Conservation (phyloP, 805 yeast species). For the Wickerhamomyces bovis region DNA sequence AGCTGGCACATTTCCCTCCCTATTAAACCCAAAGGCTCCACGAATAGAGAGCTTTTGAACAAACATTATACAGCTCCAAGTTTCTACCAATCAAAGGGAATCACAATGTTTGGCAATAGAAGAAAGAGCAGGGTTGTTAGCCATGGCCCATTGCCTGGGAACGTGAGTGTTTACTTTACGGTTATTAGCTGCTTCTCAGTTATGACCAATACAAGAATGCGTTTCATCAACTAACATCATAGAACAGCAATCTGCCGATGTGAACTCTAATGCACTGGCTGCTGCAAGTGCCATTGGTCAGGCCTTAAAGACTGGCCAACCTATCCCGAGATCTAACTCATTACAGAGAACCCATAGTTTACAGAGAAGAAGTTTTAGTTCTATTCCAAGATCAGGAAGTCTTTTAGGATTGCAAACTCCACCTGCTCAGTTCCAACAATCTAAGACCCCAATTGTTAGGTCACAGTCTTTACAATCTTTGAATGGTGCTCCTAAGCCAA, state of each 20-base stretch:
- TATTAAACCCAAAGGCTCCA: not conserved
- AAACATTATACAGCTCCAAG: not conserved
- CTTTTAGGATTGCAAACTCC: slow-evolving; percentile 20
- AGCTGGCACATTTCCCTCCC: not conserved
- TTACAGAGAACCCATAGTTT: slow-evolving; percentile 20
- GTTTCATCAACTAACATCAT: slow-evolving; percentile 6
- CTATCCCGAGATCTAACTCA: slow-evolving; percentile 25
- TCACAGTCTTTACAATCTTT: slow-evolving; percentile 19
- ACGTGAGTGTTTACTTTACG: slow-evolving; percentile 2
- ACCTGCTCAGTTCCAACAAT: slow-evolving; percentile 8
- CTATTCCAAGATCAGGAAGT: slow-evolving; percentile 15
- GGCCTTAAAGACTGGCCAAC: slow-evolving; percentile 33
- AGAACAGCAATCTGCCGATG: slow-evolving; percentile 20
- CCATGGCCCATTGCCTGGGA: slow-evolving; percentile 8
- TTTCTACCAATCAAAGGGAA: too few relatives aligned
- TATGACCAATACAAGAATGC: not conserved
- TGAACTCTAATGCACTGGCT: slow-evolving; percentile 50
- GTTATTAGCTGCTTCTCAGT: not conserved
- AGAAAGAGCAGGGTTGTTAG: slow-evolving; percentile 11
- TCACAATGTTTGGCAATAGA: not conserved
- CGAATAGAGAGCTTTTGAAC: not conserved
- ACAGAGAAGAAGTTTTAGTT: slow-evolving; percentile 10
- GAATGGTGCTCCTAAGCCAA: slow-evolving; percentile 1
- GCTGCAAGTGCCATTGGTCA: slow-evolving; percentile 55
- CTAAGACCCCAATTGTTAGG: slow-evolving; percentile 13